Conservation (phyloP, 176 grass and related monocot species). For the Eragrostis nindensis region DNA sequence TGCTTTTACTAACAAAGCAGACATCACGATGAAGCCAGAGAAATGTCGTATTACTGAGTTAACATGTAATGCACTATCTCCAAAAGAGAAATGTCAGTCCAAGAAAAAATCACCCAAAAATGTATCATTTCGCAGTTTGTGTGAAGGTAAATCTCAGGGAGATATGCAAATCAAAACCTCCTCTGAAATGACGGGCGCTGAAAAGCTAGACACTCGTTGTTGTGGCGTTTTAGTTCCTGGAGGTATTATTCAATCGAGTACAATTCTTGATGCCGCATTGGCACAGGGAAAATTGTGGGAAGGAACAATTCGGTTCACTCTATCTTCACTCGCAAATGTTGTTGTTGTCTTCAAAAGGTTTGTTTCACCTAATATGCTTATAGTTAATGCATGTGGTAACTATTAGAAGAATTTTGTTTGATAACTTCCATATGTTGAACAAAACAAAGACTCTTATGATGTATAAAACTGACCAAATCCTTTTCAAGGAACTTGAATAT, state of each 20-base stretch:
- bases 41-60: slow-evolving; percentile 19
- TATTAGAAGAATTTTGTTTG: slow-evolving; percentile 18
- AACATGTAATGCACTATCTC: slow-evolving; percentile 13
- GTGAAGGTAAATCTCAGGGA: slow-evolving; percentile 18
- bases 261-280: slow-evolving; percentile 15
- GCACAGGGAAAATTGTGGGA: slow-evolving; percentile 59
- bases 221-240: slow-evolving; percentile 37
- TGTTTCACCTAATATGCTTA: slow-evolving; percentile 30
- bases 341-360: slow-evolving; percentile 82
- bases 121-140: neutral
- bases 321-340: slow-evolving; percentile 53
- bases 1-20: slow-evolving; percentile 27
- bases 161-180: slow-evolving; percentile 27
- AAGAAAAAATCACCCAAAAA: slow-evolving; percentile 28
- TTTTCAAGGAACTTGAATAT: neutral
- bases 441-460: neutral
- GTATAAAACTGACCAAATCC: neutral
- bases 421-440: slow-evolving; percentile 6
- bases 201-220: slow-evolving; percentile 40
- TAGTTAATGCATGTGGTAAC: slow-evolving; percentile 8
- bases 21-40: slow-evolving; percentile 19
- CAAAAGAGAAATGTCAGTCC: slow-evolving; percentile 28
- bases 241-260: slow-evolving; percentile 11
- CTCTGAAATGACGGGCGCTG: slow-evolving; percentile 33
- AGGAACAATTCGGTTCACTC: slow-evolving; percentile 68